Base-by-base conservation (phyloP, 1,284 basidiomycete genomes). In the Athelia psychrophila region DNA sequence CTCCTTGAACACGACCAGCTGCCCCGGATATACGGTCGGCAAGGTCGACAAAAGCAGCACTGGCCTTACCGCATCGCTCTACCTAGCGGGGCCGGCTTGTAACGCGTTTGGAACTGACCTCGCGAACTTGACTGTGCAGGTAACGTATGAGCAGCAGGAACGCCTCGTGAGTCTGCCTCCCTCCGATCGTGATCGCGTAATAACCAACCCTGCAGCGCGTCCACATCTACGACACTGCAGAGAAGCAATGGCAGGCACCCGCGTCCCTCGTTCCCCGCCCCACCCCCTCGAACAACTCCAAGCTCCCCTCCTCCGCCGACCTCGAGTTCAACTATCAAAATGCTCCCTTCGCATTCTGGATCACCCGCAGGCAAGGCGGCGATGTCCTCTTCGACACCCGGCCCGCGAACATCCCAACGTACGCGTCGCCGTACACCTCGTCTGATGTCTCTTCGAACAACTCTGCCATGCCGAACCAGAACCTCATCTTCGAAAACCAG, bases 311-410 rank as follows among this genome's bases (percentile, higher is more conserved):
- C 9, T 69, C 60, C 1, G 81, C 79, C 0, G 84, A 88, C 57
- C 71, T 88, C 9, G 64, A 80, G 2, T 93, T 93, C 73, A 84
- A 90, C 60, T 83, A 86, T 61, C 74, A 83, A 0, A 27, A 76
- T 2, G 73, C 74, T 0, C 86, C 87, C 0, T 92, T 92, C 63
- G 81, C 83, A 2, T 92, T 91, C 66, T 92, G 89, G 88, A 82
- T 91, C 56, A 85, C 81, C 2, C 79, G 87, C 45, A 77, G 81
- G 44, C 80, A 79, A 10, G 72, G 80, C 25, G 82, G 82, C 8
- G 67, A 77, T 20, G 76, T 73, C 9, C 67, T 93, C 40, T 93
- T 93, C 62, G 89, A 93, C 62, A 92, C 89, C 1, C 78, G 88
- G 25, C 61, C 73, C 16, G 56, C 71, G 0, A 85, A 82, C 0